Conservation (phyloP, 1,284 basidiomycete genomes). For the Cutaneotrichosporon cavernicola region DNA sequence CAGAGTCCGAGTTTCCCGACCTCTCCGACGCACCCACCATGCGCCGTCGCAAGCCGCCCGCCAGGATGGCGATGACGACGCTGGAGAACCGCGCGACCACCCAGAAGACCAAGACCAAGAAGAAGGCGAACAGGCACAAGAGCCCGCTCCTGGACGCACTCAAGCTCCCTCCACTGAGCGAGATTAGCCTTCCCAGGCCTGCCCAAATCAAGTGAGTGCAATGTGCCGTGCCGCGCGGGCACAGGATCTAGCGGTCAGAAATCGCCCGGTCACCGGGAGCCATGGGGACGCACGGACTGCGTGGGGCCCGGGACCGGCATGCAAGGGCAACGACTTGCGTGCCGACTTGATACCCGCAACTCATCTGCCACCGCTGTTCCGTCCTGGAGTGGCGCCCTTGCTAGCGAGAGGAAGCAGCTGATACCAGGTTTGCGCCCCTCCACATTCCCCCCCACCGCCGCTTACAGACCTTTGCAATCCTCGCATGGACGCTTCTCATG, state of each 20-base stretch:
- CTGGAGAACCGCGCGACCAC: not conserved
- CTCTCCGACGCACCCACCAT: not conserved
- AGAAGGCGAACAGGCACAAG: constrained; percentile 13
- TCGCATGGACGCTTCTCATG: constrained; percentile 79
- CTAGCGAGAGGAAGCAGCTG: not conserved
- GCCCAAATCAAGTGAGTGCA: constrained; percentile 35
- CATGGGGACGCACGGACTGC: not conserved
- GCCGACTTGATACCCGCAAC: not conserved
- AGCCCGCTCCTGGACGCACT: constrained; percentile 26
- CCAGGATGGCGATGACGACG: not conserved
- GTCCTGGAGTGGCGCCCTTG: not conserved
- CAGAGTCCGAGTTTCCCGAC: not conserved
- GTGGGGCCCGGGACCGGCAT: not conserved
- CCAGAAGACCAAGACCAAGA: not conserved
- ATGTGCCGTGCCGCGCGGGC: not conserved
- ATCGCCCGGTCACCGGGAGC: not conserved
- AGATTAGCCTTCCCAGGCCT: constrained; percentile 29
- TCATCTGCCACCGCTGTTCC: not conserved
- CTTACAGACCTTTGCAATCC: constrained; percentile 81
- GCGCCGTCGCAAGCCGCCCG: not conserved
- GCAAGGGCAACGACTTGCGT: not conserved
- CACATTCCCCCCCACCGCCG: constrained; percentile 58
- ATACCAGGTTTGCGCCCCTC: constrained; percentile 50
- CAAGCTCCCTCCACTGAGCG: constrained; percentile 30
- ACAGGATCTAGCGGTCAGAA: not conserved